These are phyloP conservation scores for Neonectria faginata DNA, from an alignment of 2,329 filamentous ascomycete genomes.

Conservation along the genomic window DNA sequence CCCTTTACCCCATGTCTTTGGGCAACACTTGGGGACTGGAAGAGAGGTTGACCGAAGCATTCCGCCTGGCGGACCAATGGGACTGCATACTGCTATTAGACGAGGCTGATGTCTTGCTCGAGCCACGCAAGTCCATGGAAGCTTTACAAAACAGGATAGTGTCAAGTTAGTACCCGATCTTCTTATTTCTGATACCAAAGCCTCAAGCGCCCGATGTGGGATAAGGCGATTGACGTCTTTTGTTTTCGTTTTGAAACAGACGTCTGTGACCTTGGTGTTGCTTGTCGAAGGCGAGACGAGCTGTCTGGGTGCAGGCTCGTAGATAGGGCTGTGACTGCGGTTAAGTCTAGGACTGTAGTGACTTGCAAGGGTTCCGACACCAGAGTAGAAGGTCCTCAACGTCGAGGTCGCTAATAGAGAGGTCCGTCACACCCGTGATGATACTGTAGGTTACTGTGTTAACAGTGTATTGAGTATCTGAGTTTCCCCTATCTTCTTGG, in stretches of 20 bases:
- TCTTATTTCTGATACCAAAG: too few species aligned
- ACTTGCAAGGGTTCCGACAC: background rate
- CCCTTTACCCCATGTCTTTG: background rate
- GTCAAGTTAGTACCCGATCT: too few species aligned
- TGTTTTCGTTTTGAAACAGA: background rate
- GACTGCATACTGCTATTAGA: constrained; percentile 5
- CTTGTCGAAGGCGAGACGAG: background rate
- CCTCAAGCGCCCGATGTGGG: background rate
- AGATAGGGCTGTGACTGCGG: background rate
- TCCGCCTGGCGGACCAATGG: constrained; percentile 6
- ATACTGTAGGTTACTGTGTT: background rate
- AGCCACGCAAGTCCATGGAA: too few species aligned
- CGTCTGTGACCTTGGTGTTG: background rate
- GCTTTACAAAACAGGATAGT: too few species aligned
- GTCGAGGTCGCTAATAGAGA: background rate
- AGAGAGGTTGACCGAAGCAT: background rate
- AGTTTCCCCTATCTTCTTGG: background rate
- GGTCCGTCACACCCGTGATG: background rate
- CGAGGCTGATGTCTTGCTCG: background rate
- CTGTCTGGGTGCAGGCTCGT: background rate
- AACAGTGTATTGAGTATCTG: background rate
- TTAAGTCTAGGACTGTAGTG: background rate
- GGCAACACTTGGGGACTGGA: too few species aligned
- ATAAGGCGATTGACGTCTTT: background rate
- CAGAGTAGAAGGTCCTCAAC: background rate